Evolutionary conservation across 1,139 yeast genomes (phyloP).

Genomic region (Lodderomyces oxycetoniae): DNA sequence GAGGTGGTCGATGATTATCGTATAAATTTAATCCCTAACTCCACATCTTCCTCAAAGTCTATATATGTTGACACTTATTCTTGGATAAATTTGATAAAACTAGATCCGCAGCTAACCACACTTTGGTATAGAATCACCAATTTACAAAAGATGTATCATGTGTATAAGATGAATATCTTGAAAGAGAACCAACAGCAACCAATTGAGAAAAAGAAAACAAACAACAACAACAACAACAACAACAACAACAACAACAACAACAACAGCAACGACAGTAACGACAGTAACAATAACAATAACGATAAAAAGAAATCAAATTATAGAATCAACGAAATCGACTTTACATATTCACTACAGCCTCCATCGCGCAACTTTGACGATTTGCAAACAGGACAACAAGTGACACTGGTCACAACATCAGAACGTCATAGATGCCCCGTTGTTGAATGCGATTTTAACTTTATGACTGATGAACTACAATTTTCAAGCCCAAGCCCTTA

Average conservation of each 20-base stretch:
- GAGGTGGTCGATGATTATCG: slow-evolving; percentile 19
- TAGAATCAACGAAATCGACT: slow-evolving; percentile 22
- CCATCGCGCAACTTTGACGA: neutral
- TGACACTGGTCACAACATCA: neutral
- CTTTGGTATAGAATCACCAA: slow-evolving; percentile 41
- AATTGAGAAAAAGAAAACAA: neutral
- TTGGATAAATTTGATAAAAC: slow-evolving; percentile 38
- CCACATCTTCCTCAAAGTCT: slow-evolving; percentile 4
- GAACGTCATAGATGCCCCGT: slow-evolving; percentile 33
- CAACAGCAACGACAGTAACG: neutral
- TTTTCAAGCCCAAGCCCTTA: slow-evolving; percentile 12
- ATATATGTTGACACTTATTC: slow-evolving; percentile 21
- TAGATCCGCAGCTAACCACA: slow-evolving; percentile 40
- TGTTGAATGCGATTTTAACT: slow-evolving; percentile 37
- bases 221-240: neutral
- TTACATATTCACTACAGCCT: slow-evolving; percentile 19
- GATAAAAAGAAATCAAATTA: slow-evolving; percentile 12
- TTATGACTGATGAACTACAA: slow-evolving; percentile 26
- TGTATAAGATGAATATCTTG: slow-evolving; percentile 28
- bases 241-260: neutral
- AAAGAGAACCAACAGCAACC: slow-evolving; percentile 7
- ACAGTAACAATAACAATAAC: neutral
- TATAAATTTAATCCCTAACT: slow-evolving; percentile 1
- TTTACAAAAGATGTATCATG: slow-evolving; percentile 39
- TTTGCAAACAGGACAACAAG: neutral